A percentile compares a stretch with the other conserved stretches of the same genome.
Conservation (phyloP, 2,329 filamentous ascomycete species). For the Penicillium sp. region DNA sequence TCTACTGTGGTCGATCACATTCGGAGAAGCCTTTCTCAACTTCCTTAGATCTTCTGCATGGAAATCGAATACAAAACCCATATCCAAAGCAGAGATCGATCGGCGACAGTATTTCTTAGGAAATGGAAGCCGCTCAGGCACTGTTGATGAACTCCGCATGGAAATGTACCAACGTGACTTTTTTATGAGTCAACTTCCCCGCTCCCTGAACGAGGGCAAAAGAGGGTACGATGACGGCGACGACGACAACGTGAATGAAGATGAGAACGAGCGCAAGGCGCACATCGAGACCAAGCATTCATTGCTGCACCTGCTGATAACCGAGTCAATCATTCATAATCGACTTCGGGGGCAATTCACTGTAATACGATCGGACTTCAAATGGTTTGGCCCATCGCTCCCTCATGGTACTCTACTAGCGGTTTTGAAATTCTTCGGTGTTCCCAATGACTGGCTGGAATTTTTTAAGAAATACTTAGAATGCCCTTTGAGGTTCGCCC, state of each 20-base stretch:
- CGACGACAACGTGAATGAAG: conserved; percentile 19
- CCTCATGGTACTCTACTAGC: conserved; percentile 58
- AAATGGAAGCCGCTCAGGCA: not conserved
- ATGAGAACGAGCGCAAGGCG: conserved; percentile 33
- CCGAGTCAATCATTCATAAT: conserved; percentile 52
- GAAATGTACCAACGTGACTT: conserved; percentile 43
- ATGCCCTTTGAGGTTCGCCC: conserved; percentile 55
- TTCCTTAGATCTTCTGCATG: conserved; percentile 41
- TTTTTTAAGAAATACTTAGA: conserved; percentile 60
- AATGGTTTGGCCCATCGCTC: conserved; percentile 55
- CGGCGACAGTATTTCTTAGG: conserved; percentile 46
- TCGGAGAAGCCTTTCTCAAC: conserved; percentile 40
- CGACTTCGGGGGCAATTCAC: conserved; percentile 48
- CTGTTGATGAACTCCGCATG: conserved; percentile 31
- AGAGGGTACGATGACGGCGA: conserved; percentile 37
- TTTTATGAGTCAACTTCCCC: conserved; percentile 56
- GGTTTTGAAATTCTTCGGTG: conserved; percentile 56
- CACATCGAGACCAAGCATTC: conserved; percentile 52
- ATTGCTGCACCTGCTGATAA: conserved; percentile 54
- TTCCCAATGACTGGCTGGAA: conserved; percentile 53
- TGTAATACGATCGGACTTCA: conserved; percentile 56
- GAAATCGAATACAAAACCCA: conserved; percentile 31
- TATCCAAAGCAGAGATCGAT: conserved; percentile 36
- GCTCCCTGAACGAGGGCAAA: conserved; percentile 33
- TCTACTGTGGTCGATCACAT: conserved; percentile 47